Conservation (phyloP, 2,329 filamentous ascomycete species). For the Fusarium mexicanum region DNA sequence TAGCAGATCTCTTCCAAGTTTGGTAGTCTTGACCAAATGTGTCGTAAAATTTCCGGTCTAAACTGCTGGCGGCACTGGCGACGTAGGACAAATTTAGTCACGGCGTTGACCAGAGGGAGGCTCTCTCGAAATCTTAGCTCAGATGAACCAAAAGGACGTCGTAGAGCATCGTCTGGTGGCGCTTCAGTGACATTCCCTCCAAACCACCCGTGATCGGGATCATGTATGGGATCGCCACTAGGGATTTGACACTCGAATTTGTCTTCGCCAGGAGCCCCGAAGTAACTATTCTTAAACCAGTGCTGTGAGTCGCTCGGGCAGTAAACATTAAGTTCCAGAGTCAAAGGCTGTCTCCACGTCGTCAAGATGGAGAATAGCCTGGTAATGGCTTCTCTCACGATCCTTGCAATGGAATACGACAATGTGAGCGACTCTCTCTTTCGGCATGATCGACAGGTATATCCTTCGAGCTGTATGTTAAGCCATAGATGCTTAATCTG, state of each 20-base stretch:
- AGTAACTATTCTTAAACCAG: constrained; percentile 25
- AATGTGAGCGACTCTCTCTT: not conserved
- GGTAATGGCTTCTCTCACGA: not conserved
- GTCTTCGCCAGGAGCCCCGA: constrained; percentile 17
- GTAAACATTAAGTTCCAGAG: constrained; percentile 14
- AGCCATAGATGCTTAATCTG: constrained; percentile 20
- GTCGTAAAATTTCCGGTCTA: not conserved
- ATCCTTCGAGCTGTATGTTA: constrained; percentile 20
- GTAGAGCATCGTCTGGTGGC: not conserved
- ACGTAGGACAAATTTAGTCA: constrained; percentile 15
- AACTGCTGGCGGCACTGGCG: constrained; percentile 22
- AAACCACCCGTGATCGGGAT: constrained; percentile 9
- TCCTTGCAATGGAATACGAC: not conserved
- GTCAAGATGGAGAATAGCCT: constrained; percentile 11
- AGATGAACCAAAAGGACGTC: not conserved
- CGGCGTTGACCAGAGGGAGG: not conserved
- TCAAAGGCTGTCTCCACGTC: not conserved
- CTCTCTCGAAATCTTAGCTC: not conserved
- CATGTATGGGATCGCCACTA: not conserved
- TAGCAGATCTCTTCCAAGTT: not conserved
- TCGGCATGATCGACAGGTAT: constrained; percentile 7
- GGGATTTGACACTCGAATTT: not conserved
- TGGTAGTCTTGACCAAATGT: constrained; percentile 10
- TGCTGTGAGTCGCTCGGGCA: constrained; percentile 26
- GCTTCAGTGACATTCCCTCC: not conserved